Conservation (phyloP, 179 eudicot species). For the Drosera spatulata region DNA sequence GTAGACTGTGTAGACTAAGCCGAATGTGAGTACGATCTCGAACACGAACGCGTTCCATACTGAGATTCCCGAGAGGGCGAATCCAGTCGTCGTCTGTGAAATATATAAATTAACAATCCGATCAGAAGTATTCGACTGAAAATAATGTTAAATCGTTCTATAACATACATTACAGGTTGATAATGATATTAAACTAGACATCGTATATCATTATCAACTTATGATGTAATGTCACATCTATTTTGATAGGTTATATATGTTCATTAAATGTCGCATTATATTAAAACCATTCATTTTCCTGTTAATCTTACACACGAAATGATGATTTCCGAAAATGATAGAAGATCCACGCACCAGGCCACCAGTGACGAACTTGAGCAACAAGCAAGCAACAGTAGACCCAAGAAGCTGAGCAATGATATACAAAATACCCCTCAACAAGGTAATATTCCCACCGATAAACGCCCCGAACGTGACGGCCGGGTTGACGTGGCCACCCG, state of each 20-base stretch:
- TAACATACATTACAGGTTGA: no score
- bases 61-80: slow-evolving; percentile 15
- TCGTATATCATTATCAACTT: no score
- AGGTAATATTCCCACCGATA: slow-evolving; percentile 19
- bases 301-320: no score
- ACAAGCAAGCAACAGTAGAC: slow-evolving; percentile 19
- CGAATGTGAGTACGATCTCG: slow-evolving; percentile 41
- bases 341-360: slow-evolving; percentile 12
- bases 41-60: slow-evolving; percentile 26
- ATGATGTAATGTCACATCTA: no score
- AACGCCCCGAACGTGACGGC: slow-evolving; percentile 11
- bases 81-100: slow-evolving; percentile 24
- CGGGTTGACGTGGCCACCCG: slow-evolving; percentile 25
- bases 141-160: no score
- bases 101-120: no score
- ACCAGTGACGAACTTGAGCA: slow-evolving; percentile 25
- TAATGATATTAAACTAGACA: no score
- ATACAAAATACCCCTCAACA: slow-evolving; percentile 16
- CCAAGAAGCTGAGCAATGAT: slow-evolving; percentile 24
- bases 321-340: neutral
- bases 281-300: no score
- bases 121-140: no score
- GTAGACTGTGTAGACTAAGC: slow-evolving; percentile 32
- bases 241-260: no score
- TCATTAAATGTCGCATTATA: no score